Base-by-base conservation (phyloP, 495 filamentous ascomycete species). In the Aspergillus haitiensis region DNA sequence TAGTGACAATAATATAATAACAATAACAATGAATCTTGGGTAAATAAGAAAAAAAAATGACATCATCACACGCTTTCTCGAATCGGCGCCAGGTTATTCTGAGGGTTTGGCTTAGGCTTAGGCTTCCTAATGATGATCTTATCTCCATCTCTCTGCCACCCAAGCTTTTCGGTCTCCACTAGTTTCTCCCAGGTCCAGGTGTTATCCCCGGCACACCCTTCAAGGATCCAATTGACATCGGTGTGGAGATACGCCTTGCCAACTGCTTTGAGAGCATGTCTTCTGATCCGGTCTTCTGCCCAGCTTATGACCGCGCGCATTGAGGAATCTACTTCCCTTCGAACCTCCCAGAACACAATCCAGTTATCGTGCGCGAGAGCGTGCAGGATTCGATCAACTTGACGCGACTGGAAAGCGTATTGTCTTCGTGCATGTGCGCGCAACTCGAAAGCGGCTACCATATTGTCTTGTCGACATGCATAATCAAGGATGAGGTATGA, bases 401-500 rank as follows among this genome's bases (percentile, higher is more conserved):
- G 82, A 5, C 77, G 67, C 56, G 90, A 88, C 21, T 75, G 72
- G 52, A 89, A 83, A 6, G 60, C 64, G 65, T 87, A 84, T 16
- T 74, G 66, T 35, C 76, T 76, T 13, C 75, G 76, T 35, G 75
- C 72, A 10, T 68, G 69, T 32, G 72, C 66, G 32, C 82, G 80
- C 46, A 88, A 68, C n/a, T 80, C 75, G 63, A 88, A 91, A 0
- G 93, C 94, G 35, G 84, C 80, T 7, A 80, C 79, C 37, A 96
- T 78, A 59, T 96, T 81, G n/a, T 83, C 78, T 63, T 92, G 84
- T 12, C 92, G 84, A 70, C 93, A 97, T 9, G 92, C 92, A 42
- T 91, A 82, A 72, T 98, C 94, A 13, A 98, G 83, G 45, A 97
- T 85, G 13, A 88, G 81, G 67, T 96, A 97, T 35, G 84, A 82